A percentile compares a stretch with the other conserved stretches of the same genome.
Evolutionary conservation across 2,329 filamentous ascomycete species (phyloP).

Genomic region (Colletotrichum trifolii): DNA sequence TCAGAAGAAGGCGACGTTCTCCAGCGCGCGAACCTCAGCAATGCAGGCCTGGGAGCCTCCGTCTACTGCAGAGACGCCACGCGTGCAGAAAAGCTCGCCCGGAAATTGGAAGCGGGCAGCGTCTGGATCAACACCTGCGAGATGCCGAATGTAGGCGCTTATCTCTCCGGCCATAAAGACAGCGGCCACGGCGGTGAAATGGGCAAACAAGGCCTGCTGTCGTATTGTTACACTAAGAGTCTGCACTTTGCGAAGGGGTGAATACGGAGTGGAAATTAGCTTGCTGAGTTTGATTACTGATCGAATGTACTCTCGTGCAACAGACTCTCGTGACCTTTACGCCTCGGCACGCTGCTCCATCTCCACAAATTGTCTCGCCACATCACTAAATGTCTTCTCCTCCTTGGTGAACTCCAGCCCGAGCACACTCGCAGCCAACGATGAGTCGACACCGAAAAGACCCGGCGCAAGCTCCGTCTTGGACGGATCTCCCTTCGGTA

Average conservation of each 20-base stretch:
- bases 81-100: constrained; percentile 62
- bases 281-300: not conserved
- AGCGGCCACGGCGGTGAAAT: constrained; percentile 49
- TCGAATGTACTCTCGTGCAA: no score
- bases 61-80: constrained; percentile 66
- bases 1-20: constrained; percentile 69
- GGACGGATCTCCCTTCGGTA: constrained; percentile 37
- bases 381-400: constrained; percentile 38
- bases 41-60: constrained; percentile 66
- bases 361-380: constrained; percentile 38
- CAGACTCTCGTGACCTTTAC: not conserved
- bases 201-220: constrained; percentile 46
- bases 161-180: constrained; percentile 47
- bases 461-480: constrained; percentile 37
- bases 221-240: constrained; percentile 47
- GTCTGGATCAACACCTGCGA: constrained; percentile 67
- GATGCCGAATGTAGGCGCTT: constrained; percentile 45
- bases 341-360: constrained; percentile 32
- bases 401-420: constrained; percentile 39
- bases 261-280: not conserved
- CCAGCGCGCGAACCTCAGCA: constrained; percentile 61
- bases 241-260: constrained; percentile 45
- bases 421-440: constrained; percentile 37
- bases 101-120: constrained; percentile 65
- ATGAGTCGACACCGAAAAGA: constrained; percentile 34